Conservation (phyloP, 2,329 filamentous ascomycete species). For the Penicillium occitanis region DNA sequence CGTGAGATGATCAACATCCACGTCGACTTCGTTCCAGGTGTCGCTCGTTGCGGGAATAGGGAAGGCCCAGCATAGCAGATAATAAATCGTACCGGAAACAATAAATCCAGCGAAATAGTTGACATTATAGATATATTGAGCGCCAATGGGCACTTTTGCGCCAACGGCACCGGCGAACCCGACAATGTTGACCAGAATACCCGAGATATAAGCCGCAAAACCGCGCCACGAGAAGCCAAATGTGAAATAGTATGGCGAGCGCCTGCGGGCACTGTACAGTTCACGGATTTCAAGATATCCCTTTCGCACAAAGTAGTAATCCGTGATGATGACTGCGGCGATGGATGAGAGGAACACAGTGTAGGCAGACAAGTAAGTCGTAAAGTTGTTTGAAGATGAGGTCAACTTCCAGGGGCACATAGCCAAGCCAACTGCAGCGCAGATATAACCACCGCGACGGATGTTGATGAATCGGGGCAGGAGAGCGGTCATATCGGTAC, state of each 20-base stretch:
- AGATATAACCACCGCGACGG: conserved; percentile 82
- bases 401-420: conserved; percentile 84
- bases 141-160: conserved; percentile 68
- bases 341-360: conserved; percentile 93
- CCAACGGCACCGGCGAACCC: conserved; percentile 85
- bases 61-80: conserved; percentile 63
- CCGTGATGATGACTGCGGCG: conserved; percentile 82
- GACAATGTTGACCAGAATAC: conserved; percentile 87
- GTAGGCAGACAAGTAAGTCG: conserved; percentile 87
- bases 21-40: conserved; percentile 71
- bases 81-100: conserved; percentile 68
- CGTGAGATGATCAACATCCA: conserved; percentile 33
- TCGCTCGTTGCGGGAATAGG: conserved; percentile 74
- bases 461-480: conserved; percentile 80
- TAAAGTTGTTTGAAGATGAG: conserved; percentile 74
- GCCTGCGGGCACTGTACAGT: conserved; percentile 68
- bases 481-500: conserved; percentile 78
- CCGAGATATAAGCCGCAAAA: conserved; percentile 77
- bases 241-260: conserved; percentile 68
- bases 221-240: conserved; percentile 78
- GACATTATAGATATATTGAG: conserved; percentile 82
- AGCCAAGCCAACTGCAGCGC: conserved; percentile 72
- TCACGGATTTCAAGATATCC: conserved; percentile 78
- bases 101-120: conserved; percentile 89
- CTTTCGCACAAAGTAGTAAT: conserved; percentile 83